phyloP scores from a whole-genome alignment of 768 basidiomycete species.

The Rhodotorula babjevae region DNA sequence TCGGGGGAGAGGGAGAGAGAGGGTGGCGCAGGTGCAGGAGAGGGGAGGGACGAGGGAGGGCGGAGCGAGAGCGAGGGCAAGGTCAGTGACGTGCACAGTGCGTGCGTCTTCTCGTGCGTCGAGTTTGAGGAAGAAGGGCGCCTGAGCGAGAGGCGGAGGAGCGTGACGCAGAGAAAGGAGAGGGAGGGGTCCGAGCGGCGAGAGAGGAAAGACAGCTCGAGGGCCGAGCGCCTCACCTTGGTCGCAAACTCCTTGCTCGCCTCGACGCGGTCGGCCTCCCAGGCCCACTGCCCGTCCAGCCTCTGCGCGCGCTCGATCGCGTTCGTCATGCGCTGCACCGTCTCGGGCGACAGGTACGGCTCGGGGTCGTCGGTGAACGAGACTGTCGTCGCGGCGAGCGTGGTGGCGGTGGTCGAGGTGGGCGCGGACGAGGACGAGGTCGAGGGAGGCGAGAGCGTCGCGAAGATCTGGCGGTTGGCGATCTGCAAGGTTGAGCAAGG shows the following conservation, averaged over 20 bases:
- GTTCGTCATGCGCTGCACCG: slow-evolving; percentile 57
- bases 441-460: slow-evolving; percentile 55
- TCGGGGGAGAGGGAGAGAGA: neutral
- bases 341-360: slow-evolving; percentile 52
- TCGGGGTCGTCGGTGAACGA: slow-evolving; percentile 36
- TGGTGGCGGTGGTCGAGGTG: neutral
- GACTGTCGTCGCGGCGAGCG: slow-evolving; percentile 1
- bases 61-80: neutral
- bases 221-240: slow-evolving; percentile 55
- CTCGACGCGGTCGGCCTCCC: slow-evolving; percentile 46
- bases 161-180: neutral
- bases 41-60: no score
- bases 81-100: no score
- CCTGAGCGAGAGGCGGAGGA: no score
- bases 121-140: neutral
- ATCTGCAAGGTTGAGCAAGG: slow-evolving; percentile 53
- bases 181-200: no score
- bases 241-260: slow-evolving; percentile 66
- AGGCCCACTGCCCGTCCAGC: slow-evolving; percentile 7
- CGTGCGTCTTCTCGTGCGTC: no score
- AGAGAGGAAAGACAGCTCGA: neutral
- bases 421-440: slow-evolving; percentile 43
- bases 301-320: slow-evolving; percentile 52
- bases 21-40: no score
- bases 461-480: slow-evolving; percentile 64